Percentiles rank a stretch among this genome's conserved stretches.
These are phyloP conservation scores for Erysimum pusillum DNA, from an alignment of 441 rosid genomes.

Conservation along the genomic window DNA sequence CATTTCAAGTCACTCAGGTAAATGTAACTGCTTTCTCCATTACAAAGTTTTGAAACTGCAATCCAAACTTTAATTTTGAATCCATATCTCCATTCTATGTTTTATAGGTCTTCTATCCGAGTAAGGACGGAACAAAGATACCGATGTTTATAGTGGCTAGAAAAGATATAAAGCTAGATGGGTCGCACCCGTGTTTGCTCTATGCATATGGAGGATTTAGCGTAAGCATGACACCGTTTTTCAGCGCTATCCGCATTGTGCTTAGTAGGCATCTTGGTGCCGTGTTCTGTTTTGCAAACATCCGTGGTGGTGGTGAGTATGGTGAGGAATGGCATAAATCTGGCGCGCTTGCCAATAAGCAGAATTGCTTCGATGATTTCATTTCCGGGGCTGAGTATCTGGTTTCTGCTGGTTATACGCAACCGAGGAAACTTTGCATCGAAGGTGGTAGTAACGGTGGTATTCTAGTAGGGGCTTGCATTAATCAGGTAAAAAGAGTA, in stretches of 20 bases:
- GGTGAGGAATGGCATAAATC: constrained; percentile 99
- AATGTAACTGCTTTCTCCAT: constrained; percentile 18
- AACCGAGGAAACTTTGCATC: constrained; percentile 77
- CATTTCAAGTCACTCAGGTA: constrained; percentile 85
- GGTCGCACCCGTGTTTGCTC: constrained; percentile 89
- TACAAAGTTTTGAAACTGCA: constrained; percentile 11
- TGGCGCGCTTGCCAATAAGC: constrained; percentile 82
- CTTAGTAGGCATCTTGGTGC: constrained; percentile 80
- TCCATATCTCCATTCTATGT: constrained; percentile 7
- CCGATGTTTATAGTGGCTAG: constrained; percentile 86
- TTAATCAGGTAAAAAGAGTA: constrained; percentile 73
- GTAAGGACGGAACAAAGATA: constrained; percentile 85
- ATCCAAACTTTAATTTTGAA: neutral
- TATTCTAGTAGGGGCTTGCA: constrained; percentile 93
- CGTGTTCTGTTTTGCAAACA: constrained; percentile 83
- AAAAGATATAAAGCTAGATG: constrained; percentile 72
- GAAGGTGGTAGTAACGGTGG: constrained; percentile 99
- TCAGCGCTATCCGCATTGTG: constrained; percentile 70
- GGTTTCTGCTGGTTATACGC: constrained; percentile 82
- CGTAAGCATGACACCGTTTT: constrained; percentile 80
- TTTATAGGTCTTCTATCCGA: constrained; percentile 76
- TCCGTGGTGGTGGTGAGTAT: constrained; percentile 97
- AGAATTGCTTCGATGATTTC: constrained; percentile 93
- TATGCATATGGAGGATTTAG: constrained; percentile 96
- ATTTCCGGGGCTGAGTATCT: constrained; percentile 84